These are phyloP conservation scores for Tribonema minus DNA, from an alignment of 108 stramenopile genomes.

Conservation along the genomic window DNA sequence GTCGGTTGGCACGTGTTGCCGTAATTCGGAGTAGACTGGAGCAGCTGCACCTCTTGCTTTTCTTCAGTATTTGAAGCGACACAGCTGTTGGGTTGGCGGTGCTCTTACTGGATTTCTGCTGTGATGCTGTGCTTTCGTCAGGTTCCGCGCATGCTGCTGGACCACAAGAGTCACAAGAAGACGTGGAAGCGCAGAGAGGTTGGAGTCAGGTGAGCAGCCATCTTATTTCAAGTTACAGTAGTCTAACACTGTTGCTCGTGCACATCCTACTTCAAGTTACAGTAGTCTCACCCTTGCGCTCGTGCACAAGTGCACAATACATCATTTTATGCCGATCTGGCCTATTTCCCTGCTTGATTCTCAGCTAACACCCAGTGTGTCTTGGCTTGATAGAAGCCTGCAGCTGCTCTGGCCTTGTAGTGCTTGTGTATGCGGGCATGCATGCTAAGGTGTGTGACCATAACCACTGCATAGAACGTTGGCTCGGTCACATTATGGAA, in stretches of 20 bases:
- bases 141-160: conserved; percentile 39
- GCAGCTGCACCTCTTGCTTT: too few species aligned
- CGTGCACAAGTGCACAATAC: background rate
- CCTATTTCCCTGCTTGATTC: background rate
- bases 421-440: too few species aligned
- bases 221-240: background rate
- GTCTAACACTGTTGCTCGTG: background rate
- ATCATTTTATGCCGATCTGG: background rate
- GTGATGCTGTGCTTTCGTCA: background rate
- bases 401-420: too few species aligned
- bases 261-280: background rate
- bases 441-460: too few species aligned
- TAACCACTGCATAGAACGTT: too few species aligned
- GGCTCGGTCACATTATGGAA: too few species aligned
- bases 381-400: too few species aligned
- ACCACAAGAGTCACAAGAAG: conserved; percentile 43
- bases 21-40: too few species aligned
- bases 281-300: background rate
- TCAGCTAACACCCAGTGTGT: background rate
- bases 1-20: too few species aligned
- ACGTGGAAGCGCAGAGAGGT: conserved; percentile 35
- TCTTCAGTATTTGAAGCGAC: too few species aligned
- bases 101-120: too few species aligned
- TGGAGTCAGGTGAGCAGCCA: conserved; percentile 13
- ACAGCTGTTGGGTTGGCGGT: too few species aligned